A percentile compares a stretch with the other conserved stretches of the same genome.
Evolutionary conservation across 2,329 filamentous ascomycete genomes (phyloP).

Genomic region (Sclerotinia borealis): DNA sequence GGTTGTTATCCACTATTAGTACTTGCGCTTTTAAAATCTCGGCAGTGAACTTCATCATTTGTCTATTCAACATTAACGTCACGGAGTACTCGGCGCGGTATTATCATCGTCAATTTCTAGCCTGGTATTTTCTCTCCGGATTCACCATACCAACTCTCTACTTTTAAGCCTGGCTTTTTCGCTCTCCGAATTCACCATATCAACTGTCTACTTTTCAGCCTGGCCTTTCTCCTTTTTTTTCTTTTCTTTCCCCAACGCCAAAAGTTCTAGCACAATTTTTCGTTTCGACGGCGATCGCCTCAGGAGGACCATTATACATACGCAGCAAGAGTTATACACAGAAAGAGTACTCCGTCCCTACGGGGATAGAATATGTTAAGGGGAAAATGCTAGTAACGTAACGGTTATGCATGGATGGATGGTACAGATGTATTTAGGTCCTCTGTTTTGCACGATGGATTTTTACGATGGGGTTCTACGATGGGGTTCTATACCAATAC

Average conservation of each 20-base stretch:
- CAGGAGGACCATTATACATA: background rate
- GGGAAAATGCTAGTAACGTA: background rate
- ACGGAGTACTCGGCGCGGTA: background rate
- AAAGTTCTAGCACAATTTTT: background rate
- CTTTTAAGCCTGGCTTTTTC: background rate
- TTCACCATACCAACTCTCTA: background rate
- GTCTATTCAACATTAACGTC: background rate
- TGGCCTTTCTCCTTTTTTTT: background rate
- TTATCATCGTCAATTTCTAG: background rate
- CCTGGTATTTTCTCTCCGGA: background rate
- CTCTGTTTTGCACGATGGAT: background rate
- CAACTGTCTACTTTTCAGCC: background rate
- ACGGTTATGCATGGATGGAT: background rate
- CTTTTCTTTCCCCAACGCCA: background rate
- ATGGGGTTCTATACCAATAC: too few relatives aligned
- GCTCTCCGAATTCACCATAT: background rate
- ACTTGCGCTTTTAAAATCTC: background rate
- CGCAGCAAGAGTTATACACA: background rate
- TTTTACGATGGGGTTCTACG: background rate
- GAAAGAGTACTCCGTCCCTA: background rate
- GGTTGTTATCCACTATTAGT: background rate
- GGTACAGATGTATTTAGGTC: constrained; percentile 6
- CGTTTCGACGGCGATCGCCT: background rate
- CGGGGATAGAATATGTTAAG: background rate
- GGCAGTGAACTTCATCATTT: too few relatives aligned